Conservation (phyloP, 176 grass and related monocot genomes). For the Guadua angustifolia region DNA sequence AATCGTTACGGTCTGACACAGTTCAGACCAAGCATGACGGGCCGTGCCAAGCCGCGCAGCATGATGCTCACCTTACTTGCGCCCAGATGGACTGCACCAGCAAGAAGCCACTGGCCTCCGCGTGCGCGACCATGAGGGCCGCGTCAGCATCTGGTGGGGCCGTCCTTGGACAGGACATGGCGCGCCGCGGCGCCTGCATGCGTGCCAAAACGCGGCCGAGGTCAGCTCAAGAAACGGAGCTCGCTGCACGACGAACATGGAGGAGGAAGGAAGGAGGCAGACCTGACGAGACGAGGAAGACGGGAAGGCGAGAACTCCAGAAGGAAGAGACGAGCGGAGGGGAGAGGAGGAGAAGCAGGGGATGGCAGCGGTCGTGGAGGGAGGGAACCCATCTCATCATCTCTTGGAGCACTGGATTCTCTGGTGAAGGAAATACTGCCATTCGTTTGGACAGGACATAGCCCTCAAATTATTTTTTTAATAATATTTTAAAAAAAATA, state of each 20-base stretch:
- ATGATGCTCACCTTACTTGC: too few species aligned
- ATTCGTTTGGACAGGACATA: too few species aligned
- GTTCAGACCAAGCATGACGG: too few species aligned
- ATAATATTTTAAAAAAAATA: too few species aligned
- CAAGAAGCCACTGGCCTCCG: slow-evolving; percentile 56
- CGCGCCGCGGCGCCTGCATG: not conserved
- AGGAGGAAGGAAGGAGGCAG: not conserved
- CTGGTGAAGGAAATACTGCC: not conserved
- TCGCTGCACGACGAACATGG: not conserved
- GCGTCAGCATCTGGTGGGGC: slow-evolving; percentile 14
- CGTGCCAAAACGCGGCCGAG: not conserved
- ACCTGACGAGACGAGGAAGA: not conserved
- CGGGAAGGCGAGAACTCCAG: not conserved
- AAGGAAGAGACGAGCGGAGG: not conserved
- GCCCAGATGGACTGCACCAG: slow-evolving; percentile 61
- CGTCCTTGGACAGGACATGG: not conserved
- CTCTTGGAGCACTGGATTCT: not conserved
- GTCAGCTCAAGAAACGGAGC: not conserved
- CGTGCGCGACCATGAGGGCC: slow-evolving; percentile 61
- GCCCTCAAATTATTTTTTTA: too few species aligned
- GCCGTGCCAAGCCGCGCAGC: too few species aligned
- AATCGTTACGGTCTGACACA: too few species aligned
- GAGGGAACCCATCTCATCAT: slow-evolving; percentile 32
- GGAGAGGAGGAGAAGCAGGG: not conserved
- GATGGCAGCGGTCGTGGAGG: slow-evolving; percentile 24